Base-by-base conservation (phyloP, 2,329 filamentous ascomycete genomes). In the Aspergillus sp. region DNA sequence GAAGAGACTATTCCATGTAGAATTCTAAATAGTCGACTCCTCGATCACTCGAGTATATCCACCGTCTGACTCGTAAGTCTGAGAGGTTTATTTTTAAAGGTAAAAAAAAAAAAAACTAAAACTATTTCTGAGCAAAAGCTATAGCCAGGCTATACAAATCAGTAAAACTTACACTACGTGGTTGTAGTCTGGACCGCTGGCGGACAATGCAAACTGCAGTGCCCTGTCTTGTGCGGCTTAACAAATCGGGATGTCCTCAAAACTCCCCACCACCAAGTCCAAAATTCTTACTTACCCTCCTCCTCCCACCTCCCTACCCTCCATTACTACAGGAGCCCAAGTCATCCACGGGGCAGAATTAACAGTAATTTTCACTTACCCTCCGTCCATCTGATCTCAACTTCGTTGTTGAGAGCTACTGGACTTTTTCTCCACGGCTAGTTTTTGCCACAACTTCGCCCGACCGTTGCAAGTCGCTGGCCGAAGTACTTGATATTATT, bases 1-100 rank as follows among this genome's bases (percentile, higher is more conserved):
- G 61, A 67, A 70, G 30, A 63, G 63, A 5, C 34, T 70, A 17
- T 64, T 76, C 12, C 68, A 68, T 26, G 57, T 68, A 38, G 63
- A 65, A 11, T 57, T 67, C 20, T 69, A 63, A 58, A 55, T 26
- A 43, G 49, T 34, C 12, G 20, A 26, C 24, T 39, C 3, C 18
- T 38, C 20, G 41, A 34, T 24, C 18, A 47, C 6, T 34, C 13
- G 18, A 30, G 26, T 11, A 30, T 18, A n/a, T n/a, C 42, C 44
- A 39, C 11, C 9, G 17, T 41, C 11, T 15, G 3, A 7, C 12
- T 22, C 22, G 4, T n/a, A 30, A 42, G 12, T n/a, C 18, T 20
- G 13, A 12, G 15, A 20, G 30, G 13, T 5, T 34, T 20, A 26
- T 32, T 32, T 32, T 4, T 12, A 41, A 44, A 24, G 26, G 9